Conservation (phyloP, 768 basidiomycete genomes). For the Lenzites betulinus region DNA sequence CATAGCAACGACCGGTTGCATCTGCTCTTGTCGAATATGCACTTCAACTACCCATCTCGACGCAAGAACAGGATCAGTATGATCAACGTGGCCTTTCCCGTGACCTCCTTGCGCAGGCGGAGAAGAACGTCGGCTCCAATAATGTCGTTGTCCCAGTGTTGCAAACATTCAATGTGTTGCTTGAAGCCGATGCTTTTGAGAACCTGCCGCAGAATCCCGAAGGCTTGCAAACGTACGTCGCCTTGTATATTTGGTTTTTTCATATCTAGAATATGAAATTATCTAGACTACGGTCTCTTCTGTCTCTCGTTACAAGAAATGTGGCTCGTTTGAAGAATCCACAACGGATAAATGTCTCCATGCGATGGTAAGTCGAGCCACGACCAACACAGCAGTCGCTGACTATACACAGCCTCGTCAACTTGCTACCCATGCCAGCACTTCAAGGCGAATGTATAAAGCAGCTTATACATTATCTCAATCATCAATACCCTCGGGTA, state of each 20-base stretch:
- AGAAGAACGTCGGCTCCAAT: constrained; percentile 61
- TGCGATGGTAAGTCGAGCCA: constrained; percentile 69
- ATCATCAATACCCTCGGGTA: constrained; percentile 82
- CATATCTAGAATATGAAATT: neutral
- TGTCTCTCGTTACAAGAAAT: constrained; percentile 61
- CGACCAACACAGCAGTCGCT: neutral
- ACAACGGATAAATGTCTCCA: constrained; percentile 77
- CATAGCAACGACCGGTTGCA: constrained; percentile 69
- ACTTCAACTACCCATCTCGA: constrained; percentile 48
- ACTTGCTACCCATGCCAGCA: constrained; percentile 56
- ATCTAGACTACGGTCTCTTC: constrained; percentile 53
- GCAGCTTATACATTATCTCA: constrained; percentile 61
- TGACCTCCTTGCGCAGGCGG: constrained; percentile 59
- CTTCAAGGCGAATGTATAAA: constrained; percentile 47
- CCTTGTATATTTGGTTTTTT: neutral
- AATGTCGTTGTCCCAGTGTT: constrained; percentile 79
- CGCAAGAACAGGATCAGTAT: constrained; percentile 38
- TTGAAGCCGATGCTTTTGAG: constrained; percentile 66
- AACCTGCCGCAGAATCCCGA: constrained; percentile 45
- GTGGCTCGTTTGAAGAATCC: constrained; percentile 75
- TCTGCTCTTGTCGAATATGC: constrained; percentile 62
- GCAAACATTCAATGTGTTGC: constrained; percentile 70
- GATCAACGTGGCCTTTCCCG: constrained; percentile 51
- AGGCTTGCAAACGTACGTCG: constrained; percentile 56
- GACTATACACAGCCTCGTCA: constrained; percentile 53